Conservation (phyloP, 345 rosid genomes). For the Dimocarpus longan region DNA sequence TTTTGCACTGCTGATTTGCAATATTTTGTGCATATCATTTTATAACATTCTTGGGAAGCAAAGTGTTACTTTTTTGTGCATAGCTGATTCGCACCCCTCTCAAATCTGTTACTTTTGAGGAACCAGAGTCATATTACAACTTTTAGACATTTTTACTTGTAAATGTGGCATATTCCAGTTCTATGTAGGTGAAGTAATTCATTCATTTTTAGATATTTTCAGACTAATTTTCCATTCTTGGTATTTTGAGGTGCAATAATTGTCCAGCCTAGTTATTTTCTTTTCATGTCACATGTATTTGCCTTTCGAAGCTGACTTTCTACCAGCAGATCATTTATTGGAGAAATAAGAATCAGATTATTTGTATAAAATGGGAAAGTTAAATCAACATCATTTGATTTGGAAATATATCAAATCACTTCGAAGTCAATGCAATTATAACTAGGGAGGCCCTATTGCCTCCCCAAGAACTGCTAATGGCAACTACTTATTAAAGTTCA, state of each 20-base stretch:
- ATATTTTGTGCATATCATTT: not conserved
- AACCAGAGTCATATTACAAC: not conserved
- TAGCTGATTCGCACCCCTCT: not conserved
- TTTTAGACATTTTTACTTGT: not conserved
- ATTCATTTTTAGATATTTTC: not conserved
- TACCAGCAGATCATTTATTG: no score
- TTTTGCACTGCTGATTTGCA: constrained; percentile 3
- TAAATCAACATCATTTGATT: no score
- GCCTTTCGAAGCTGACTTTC: not conserved
- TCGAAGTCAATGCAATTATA: no score
- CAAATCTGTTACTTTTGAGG: not conserved
- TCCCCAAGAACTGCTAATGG: no score
- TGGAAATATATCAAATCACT: no score
- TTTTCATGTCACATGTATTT: not conserved
- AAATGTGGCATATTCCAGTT: not conserved
- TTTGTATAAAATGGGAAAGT: no score
- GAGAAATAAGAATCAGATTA: no score
- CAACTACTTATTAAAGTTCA: no score
- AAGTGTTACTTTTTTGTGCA: not conserved
- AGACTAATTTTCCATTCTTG: not conserved
- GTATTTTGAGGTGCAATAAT: no score
- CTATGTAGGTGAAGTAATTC: not conserved
- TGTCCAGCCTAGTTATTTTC: not conserved
- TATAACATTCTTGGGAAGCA: not conserved
- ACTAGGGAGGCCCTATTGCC: no score